Percentiles rank a stretch among this genome's conserved stretches.
These are phyloP conservation scores for Solanum rostratum DNA, from an alignment of 257 asterid genomes.

Conservation along the genomic window DNA sequence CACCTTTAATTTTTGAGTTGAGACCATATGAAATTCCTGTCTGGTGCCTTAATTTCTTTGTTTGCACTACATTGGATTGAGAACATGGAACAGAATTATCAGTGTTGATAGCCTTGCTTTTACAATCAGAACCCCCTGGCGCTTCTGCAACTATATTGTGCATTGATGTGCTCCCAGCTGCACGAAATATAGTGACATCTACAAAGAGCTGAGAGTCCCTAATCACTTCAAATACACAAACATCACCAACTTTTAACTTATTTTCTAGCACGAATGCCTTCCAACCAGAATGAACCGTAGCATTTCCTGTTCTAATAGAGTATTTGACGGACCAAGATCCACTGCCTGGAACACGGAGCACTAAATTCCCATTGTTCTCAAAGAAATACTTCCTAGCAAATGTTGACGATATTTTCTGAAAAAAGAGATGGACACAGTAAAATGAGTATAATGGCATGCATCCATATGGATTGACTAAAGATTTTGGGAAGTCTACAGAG, in stretches of 20 bases:
- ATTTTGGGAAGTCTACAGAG: neutral
- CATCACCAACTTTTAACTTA: neutral
- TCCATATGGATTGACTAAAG: neutral
- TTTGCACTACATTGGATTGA: neutral
- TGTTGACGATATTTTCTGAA: no score
- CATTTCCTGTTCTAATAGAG: neutral
- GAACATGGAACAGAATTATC: neutral
- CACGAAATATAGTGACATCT: neutral
- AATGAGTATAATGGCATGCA: neutral
- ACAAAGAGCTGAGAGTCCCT: neutral
- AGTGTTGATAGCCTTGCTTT: neutral
- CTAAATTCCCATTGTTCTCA: neutral
- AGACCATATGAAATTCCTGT: neutral
- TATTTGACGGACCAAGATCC: neutral
- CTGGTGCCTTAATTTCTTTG: neutral
- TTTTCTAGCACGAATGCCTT: neutral
- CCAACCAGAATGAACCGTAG: neutral
- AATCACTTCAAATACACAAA: neutral
- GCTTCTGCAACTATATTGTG: neutral
- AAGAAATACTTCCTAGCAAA: neutral
- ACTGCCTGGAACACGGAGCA: neutral
- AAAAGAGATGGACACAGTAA: neutral
- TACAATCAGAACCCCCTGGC: neutral
- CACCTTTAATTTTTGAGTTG: neutral
- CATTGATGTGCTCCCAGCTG: neutral